Base-by-base conservation (phyloP, 495 filamentous ascomycete genomes). In the Penicillium crystallinum region DNA sequence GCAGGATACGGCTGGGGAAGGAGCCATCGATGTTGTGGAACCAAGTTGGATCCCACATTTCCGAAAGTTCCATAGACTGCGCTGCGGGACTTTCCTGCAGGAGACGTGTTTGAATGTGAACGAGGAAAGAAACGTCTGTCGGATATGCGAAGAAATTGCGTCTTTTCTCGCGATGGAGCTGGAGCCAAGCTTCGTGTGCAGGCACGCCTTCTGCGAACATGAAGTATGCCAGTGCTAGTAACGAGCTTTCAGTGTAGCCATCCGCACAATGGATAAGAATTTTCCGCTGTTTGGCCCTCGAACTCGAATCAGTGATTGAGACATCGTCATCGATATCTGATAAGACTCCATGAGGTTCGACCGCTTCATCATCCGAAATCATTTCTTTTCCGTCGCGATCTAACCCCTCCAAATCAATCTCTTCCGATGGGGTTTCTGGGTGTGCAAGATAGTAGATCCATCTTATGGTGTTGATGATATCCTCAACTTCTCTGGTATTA, bases 71-170 rank as follows among this genome's bases (percentile, higher is more conserved):
- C 6, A 57, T 43, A 11, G 55, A 51, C 27, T 53, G 53, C 4
- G 63, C 56, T 21, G 58, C 55, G 14, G 74, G 75, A 30, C 75
- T 77, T 47, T 79, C 80, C 46, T 81, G 77, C 35, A 89, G 63
- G 15, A 98, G 75, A 30, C 87, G 84, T 17, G 80, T 78, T 56
- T 93, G 87, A 35, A 96, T 82, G 17, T 80, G 80, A 0, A 79
- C 79, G 15, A 98, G 70, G 15, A 96, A 80, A 4, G 83, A 78
- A 25, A 96, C 89, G 62, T 98, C 93, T 0, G 88, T 88, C 2
- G 88, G 84, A 57, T 98, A 98, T 0, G 93, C 88, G 59, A 98
- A 98, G 72, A 97, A 96, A 65, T 98, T 97, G 43, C 93, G 86
- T 36, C 82, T 75, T 70, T 87, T 88, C 1, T 82, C 78, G 12